These are phyloP conservation scores for Daldinia eschscholtzii DNA, from an alignment of 2,329 filamentous ascomycete genomes.

Conservation along the genomic window DNA sequence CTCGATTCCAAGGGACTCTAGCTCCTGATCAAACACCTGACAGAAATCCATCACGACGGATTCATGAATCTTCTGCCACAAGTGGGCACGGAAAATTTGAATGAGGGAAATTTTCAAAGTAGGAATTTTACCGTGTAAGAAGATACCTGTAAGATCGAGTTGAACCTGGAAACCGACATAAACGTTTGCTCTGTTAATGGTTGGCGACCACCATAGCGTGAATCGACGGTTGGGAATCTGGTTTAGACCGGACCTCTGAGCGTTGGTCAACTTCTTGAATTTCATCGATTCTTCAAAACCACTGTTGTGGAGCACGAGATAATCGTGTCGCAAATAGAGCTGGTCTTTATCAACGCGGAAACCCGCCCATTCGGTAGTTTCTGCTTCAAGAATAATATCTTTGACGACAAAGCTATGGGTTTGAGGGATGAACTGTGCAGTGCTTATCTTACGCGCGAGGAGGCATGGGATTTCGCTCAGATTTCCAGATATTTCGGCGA, in stretches of 20 bases:
- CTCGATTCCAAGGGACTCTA: slow-evolving; percentile 95
- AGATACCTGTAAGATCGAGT: slow-evolving; percentile 96
- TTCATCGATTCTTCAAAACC: slow-evolving; percentile 82
- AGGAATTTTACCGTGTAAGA: slow-evolving; percentile 98
- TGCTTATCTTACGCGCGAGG: slow-evolving; percentile 35
- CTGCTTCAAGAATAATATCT: slow-evolving; percentile 58
- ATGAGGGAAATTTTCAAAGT: slow-evolving; percentile 98
- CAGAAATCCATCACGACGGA: slow-evolving; percentile 99
- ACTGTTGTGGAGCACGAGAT: slow-evolving; percentile 61
- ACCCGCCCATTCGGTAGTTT: slow-evolving; percentile 62
- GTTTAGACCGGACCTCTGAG: slow-evolving; percentile 94
- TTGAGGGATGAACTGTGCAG: slow-evolving; percentile 40
- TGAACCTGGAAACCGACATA: slow-evolving; percentile 99
- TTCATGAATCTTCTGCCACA: slow-evolving; percentile 99
- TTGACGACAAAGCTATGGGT: slow-evolving; percentile 56
- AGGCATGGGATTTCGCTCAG: slow-evolving; percentile 43
- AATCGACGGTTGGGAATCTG: slow-evolving; percentile 99
- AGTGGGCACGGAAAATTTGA: slow-evolving; percentile 98
- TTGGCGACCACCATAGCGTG: slow-evolving; percentile 96
- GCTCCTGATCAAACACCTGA: slow-evolving; percentile 97
- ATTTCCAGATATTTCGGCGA: slow-evolving; percentile 41
- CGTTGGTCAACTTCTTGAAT: slow-evolving; percentile 99
- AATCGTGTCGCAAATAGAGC: slow-evolving; percentile 63
- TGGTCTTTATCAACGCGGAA: slow-evolving; percentile 65
- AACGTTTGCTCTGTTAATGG: slow-evolving; percentile 95